Evolutionary conservation across 352 stramenopile species (phyloP).

Genomic region (Blastocystis sp.): DNA sequence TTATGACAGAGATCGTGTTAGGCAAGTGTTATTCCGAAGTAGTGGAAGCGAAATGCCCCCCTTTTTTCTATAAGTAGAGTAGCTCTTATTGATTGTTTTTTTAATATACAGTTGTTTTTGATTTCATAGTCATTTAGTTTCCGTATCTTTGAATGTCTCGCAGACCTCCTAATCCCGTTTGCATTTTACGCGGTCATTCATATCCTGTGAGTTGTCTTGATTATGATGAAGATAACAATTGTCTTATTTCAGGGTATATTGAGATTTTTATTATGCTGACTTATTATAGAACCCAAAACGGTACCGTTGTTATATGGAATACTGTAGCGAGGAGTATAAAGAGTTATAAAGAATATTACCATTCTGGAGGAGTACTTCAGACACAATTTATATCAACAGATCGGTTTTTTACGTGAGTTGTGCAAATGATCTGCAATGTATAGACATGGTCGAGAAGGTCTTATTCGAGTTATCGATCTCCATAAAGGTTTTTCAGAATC

Average conservation of each 20-base stretch:
- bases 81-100: neutral
- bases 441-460: conserved; percentile 50
- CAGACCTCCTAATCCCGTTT: conserved; percentile 16
- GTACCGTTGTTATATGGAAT: conserved; percentile 30
- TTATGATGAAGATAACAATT: conserved; percentile 5
- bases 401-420: conserved; percentile 4
- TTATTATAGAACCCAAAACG: neutral
- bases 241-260: conserved; percentile 22
- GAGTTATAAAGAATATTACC: neutral
- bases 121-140: neutral
- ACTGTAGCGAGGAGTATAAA: neutral
- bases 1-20: neutral
- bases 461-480: neutral
- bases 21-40: neutral
- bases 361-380: neutral
- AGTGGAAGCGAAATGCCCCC: neutral
- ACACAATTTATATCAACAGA: neutral
- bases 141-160: neutral
- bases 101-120: neutral
- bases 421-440: neutral
- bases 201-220: neutral
- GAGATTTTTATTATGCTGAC: neutral
- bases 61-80: neutral
- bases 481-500: neutral
- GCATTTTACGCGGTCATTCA: conserved; percentile 2